Percentiles rank a stretch among this genome's conserved stretches.
Conservation (phyloP, 176 grass and related monocot species). For the Cenchrus americanus region DNA sequence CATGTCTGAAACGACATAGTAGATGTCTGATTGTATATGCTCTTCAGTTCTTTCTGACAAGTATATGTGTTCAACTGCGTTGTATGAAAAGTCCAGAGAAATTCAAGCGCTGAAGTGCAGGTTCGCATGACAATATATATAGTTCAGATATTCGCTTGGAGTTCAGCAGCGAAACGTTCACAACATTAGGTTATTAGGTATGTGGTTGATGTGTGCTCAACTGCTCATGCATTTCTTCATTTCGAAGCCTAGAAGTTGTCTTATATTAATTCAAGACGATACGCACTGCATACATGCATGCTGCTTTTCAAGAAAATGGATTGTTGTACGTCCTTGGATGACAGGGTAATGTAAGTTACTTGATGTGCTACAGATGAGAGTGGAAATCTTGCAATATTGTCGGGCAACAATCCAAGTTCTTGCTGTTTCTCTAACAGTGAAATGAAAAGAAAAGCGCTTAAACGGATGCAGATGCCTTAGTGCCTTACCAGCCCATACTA, state of each 20-base stretch:
- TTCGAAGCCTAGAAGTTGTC: too few species aligned
- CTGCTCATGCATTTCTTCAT: too few species aligned
- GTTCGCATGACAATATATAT: not conserved
- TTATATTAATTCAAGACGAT: too few species aligned
- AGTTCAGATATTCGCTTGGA: conserved; percentile 7
- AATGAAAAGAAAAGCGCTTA: not conserved
- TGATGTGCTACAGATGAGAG: not conserved
- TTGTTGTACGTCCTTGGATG: not conserved
- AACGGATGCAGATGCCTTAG: not conserved
- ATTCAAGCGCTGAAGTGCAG: conserved; percentile 18
- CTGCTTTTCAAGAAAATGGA: not conserved
- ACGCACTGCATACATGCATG: too few species aligned
- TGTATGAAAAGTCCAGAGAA: conserved; percentile 4
- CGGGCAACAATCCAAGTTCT: not conserved
- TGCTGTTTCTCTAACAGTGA: not conserved
- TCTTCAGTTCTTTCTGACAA: not conserved
- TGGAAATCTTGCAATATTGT: not conserved
- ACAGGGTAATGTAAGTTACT: too few species aligned
- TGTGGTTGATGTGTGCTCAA: too few species aligned
- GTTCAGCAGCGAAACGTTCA: not conserved
- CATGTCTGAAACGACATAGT: not conserved
- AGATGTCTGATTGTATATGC: not conserved
- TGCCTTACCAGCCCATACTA: not conserved
- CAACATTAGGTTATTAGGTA: not conserved
- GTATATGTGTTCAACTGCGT: not conserved